A percentile compares a stretch with the other conserved stretches of the same genome.
These are phyloP conservation scores for Leishmania lainsoni DNA, from an alignment of 208 protist species.

Conservation along the genomic window DNA sequence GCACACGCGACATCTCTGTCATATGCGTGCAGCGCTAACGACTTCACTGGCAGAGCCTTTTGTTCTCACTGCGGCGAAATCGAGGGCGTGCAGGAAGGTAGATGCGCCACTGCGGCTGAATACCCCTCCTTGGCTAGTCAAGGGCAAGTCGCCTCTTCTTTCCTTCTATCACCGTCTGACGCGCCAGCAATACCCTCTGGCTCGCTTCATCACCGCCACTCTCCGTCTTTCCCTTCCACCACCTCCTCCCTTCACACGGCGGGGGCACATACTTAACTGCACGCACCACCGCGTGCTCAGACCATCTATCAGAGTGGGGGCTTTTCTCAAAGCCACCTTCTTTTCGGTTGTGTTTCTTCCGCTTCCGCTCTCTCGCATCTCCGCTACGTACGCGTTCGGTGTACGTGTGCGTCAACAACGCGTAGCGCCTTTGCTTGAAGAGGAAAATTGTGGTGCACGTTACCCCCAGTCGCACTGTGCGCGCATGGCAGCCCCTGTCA, in stretches of 20 bases:
- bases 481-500: conserved; percentile 3
- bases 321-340: not conserved
- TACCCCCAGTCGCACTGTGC: not conserved
- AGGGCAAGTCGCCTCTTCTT: not conserved
- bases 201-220: not conserved
- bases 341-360: not conserved
- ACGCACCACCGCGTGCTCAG: not conserved
- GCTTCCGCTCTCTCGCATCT: not conserved
- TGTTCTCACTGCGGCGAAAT: not conserved
- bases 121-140: not conserved
- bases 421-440: not conserved
- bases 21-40: not conserved
- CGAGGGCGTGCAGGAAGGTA: no score
- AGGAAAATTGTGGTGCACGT: not conserved
- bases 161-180: not conserved
- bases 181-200: not conserved
- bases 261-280: not conserved
- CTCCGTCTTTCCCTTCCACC: not conserved
- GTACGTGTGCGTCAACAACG: not conserved
- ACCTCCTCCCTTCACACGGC: not conserved
- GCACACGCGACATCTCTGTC: not conserved
- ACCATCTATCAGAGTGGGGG: not conserved
- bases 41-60: not conserved
- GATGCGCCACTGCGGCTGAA: not conserved
- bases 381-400: not conserved